Conservation (phyloP, 2,329 filamentous ascomycete species). For the Amylocarpus encephaloides region DNA sequence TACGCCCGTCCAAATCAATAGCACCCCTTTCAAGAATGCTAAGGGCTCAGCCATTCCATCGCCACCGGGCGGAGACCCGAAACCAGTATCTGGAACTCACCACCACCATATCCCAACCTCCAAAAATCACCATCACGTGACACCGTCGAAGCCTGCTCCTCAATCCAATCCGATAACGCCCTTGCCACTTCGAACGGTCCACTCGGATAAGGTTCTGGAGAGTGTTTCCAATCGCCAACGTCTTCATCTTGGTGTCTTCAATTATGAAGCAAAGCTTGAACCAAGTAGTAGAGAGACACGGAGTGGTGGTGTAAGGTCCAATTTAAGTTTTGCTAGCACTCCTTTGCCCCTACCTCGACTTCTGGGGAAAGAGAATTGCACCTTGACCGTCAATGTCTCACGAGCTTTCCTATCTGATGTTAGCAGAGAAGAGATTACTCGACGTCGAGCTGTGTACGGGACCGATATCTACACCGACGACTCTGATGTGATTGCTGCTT, state of each 20-base stretch:
- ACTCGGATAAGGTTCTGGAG: slow-evolving; percentile 64
- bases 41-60: slow-evolving; percentile 44
- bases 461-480: slow-evolving; percentile 95
- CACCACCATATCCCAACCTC: slow-evolving; percentile 27
- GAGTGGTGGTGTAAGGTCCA: slow-evolving; percentile 31
- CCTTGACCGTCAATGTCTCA: slow-evolving; percentile 80
- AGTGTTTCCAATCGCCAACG: slow-evolving; percentile 65
- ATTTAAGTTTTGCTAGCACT: slow-evolving; percentile 25
- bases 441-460: slow-evolving; percentile 78
- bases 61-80: slow-evolving; percentile 33
- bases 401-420: slow-evolving; percentile 64
- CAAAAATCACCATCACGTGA: slow-evolving; percentile 34
- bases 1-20: slow-evolving; percentile 38
- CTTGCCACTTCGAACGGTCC: slow-evolving; percentile 60
- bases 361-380: slow-evolving; percentile 70
- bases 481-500: slow-evolving; percentile 85
- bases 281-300: slow-evolving; percentile 27
- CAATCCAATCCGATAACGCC: slow-evolving; percentile 41
- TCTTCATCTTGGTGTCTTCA: slow-evolving; percentile 74
- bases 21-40: slow-evolving; percentile 42
- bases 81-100: slow-evolving; percentile 19
- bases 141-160: slow-evolving; percentile 21
- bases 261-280: slow-evolving; percentile 67
- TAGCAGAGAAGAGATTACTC: slow-evolving; percentile 76
- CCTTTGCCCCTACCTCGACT: slow-evolving; percentile 58